Conservation (phyloP, 768 basidiomycete species). For the Candolleomyces efflorescens region DNA sequence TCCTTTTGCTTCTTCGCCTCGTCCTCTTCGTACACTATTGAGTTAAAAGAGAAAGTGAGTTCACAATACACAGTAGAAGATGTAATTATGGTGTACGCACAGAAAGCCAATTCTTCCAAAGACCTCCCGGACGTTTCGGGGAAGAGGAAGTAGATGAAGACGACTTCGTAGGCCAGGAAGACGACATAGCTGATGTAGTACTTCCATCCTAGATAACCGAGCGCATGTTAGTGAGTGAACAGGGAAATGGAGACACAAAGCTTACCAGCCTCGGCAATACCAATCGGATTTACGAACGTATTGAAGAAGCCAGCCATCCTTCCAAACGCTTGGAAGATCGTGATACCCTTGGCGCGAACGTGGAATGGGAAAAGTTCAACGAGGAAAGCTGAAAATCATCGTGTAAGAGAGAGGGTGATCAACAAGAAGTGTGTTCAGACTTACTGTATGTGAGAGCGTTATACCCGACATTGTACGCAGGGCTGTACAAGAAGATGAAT, state of each 20-base stretch:
- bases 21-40: conserved; percentile 41
- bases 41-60: background rate
- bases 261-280: conserved; percentile 46
- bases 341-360: conserved; percentile 56
- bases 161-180: conserved; percentile 48
- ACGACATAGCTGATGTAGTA: conserved; percentile 51
- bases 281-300: conserved; percentile 63
- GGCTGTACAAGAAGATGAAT: conserved; percentile 55
- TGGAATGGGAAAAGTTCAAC: conserved; percentile 69
- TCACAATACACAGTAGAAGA: background rate
- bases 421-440: conserved; percentile 6
- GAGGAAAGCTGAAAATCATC: conserved; percentile 47
- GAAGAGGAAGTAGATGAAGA: conserved; percentile 59
- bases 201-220: conserved; percentile 38
- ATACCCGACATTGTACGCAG: conserved; percentile 51
- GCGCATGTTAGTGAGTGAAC: background rate
- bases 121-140: conserved; percentile 52
- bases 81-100: conserved; percentile 28
- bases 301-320: conserved; percentile 58
- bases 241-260: background rate
- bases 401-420: too few relatives aligned
- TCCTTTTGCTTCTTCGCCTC: conserved; percentile 36
- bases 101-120: conserved; percentile 57
- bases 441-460: conserved; percentile 55
- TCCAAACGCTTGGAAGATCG: conserved; percentile 56